Base-by-base conservation (phyloP, 441 rosid genomes). In the Gossypium davidsonii region DNA sequence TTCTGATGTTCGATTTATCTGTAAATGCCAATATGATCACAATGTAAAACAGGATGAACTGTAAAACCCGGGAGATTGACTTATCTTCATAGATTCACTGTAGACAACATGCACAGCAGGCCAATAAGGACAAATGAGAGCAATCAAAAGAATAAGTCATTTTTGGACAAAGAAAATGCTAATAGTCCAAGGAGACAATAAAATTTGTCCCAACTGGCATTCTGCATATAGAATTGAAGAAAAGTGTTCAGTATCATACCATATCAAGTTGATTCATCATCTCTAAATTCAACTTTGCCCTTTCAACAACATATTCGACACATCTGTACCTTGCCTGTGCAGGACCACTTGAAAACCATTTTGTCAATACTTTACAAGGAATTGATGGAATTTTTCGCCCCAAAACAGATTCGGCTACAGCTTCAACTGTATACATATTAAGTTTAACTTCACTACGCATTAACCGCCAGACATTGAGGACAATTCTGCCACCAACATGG, bases 1-100 rank as follows among this genome's bases (percentile, higher is more conserved):
- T 85, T 93, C 97, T 34, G 99, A 93, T 28, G 99, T 96, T 76
- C 97, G 91, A 81, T 93, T 96, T 78, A 96, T 87, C 99, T 96
- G 95, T 78, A 85, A 83, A 85, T 57, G 28, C 78, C 78, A 58
- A 59, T 25, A 74, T 62, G 57, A 71, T 48, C 63, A 72, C 76
- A 61, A 59, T 46, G 21, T 48, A 34, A 61, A 70, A 48, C 58
- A 62, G 25, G 34, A 63, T 44, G 21, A 26, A 26, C 59, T 70
- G 10, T 9, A 55, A n/a, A 11, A 37, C 15, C 39, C 39, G 51
- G 56, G 39, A 67, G 21, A 46, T 25, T 25, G 21, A 67, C 21
- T 48, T 48, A 67, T 48, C 71, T 67, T 39, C 71, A 3, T 6
- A 48, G 17, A 46, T 66, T 46, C 17, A 66, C 23, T 28, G 15